Evolutionary conservation across 306 rosid genomes (phyloP).

Genomic region (Rubus idaeus): DNA sequence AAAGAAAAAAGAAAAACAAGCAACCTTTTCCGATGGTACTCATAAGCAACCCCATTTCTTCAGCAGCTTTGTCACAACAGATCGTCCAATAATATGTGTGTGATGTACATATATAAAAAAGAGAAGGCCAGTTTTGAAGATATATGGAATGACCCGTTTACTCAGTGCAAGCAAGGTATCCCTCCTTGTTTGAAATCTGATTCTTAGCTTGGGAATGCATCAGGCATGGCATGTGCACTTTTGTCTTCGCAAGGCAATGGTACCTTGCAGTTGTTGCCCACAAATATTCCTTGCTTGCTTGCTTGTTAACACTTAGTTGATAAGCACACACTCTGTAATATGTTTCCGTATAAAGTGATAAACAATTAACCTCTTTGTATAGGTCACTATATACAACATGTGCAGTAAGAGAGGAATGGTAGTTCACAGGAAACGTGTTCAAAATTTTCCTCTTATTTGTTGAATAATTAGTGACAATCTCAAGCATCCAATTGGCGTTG

Average conservation of each 20-base stretch:
- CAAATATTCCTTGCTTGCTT: background rate
- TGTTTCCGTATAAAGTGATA: background rate
- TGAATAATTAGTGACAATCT: background rate
- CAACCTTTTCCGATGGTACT: slow-evolving; percentile 51
- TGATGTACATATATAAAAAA: slow-evolving; percentile 7
- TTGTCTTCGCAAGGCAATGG: background rate
- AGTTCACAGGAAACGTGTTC: background rate
- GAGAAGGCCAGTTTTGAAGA: background rate
- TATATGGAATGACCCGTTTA: slow-evolving; percentile 17
- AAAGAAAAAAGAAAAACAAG: slow-evolving; percentile 9
- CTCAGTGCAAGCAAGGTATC: slow-evolving; percentile 51
- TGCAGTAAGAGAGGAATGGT: background rate
- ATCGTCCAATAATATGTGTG: slow-evolving; percentile 1
- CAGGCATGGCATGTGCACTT: background rate
- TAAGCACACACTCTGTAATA: background rate
- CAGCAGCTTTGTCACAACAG: background rate
- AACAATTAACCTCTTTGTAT: background rate
- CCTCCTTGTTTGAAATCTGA: slow-evolving; percentile 10
- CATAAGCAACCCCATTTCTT: slow-evolving; percentile 50
- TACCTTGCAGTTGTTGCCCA: background rate
- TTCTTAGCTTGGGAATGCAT: slow-evolving; percentile 37
- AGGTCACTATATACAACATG: too few species aligned
- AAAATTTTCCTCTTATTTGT: background rate
- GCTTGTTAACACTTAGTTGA: background rate
- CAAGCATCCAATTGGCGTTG: background rate